Evolutionary conservation across 768 basidiomycete genomes (phyloP), one percentile per base, ranked within the genome.

Genomic region (Hypholoma sublateritium): DNA sequence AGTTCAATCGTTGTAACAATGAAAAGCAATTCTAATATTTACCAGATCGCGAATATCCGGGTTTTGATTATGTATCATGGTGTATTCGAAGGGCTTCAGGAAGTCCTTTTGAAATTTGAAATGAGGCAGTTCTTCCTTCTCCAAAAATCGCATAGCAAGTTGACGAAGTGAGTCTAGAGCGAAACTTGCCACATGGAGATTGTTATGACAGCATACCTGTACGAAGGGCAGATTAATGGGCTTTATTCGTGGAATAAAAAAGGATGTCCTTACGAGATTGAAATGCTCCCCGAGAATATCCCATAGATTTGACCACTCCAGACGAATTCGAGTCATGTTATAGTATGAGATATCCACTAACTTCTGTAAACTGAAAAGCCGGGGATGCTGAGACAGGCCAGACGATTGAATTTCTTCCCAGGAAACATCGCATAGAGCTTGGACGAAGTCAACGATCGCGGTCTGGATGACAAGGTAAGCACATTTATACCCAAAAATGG

Each of bases 21-120:
- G 44, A 8, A 12, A 36, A 22, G 5, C 55, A 17, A 21, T 19
- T 41, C 12, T 13, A 28, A 28, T 19, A 64, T 66, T 48, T 63
- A 93, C 95, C 94, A 99, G 92, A 69, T 99, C 97, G 48, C 97
- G 85, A 45, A 96, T 86, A 62, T 98, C 97, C 5, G 94, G 91
- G 70, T 98, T 96, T 55, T 88, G 83, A 70, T 98, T 99, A 68
- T 98, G 91, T 43, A 89, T 81, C 93, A 99, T 99, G 1, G 97
- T 95, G 69, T 97, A 89, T 72, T 98, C 95, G 69, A 98, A 99
- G 0, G 97, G 97, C 67, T 94, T 93, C 59, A 99, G 74, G 74
- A 99, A 99, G 69, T 99, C 96, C 73, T 98, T 99, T 67, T 99
- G 97, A 72, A 99, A 99, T 67, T 95, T 94, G 82, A 98, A 99